Evolutionary conservation across 2,329 filamentous ascomycete genomes (phyloP).

Genomic region (Scortechinia acanthostroma): DNA sequence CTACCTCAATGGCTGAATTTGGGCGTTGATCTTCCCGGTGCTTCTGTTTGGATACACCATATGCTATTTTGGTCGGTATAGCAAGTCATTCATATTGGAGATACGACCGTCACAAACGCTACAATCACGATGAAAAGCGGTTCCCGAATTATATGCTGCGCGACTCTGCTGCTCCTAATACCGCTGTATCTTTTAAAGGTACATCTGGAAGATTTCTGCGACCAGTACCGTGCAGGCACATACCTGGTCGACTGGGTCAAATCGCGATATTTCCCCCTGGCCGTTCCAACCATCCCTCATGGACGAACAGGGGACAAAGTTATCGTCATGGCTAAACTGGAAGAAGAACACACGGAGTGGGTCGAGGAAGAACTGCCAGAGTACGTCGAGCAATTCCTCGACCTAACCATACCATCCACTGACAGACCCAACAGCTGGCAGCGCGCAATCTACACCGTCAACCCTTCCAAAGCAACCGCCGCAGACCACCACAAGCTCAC

Average conservation of each 20-base stretch:
- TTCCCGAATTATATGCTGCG: background rate
- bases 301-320: constrained; percentile 20
- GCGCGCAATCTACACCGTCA: constrained; percentile 31
- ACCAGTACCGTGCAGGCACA: constrained; percentile 22
- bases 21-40: no score
- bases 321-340: constrained; percentile 31
- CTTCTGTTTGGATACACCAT: no score
- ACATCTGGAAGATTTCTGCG: constrained; percentile 19
- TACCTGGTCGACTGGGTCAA: constrained; percentile 20
- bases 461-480: constrained; percentile 16
- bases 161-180: background rate
- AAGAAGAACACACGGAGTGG: constrained; percentile 33
- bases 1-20: no score
- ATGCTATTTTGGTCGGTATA: no score
- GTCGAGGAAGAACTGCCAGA: constrained; percentile 31
- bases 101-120: no score
- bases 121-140: background rate
- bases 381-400: constrained; percentile 19
- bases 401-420: constrained; percentile 2
- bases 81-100: no score
- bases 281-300: constrained; percentile 4
- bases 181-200: constrained; percentile 17
- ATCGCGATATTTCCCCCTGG: constrained; percentile 1
- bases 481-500: constrained; percentile 13
- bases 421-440: constrained; percentile 24